Base-by-base conservation (phyloP, 805 yeast genomes). In the Naumovozyma baii region DNA sequence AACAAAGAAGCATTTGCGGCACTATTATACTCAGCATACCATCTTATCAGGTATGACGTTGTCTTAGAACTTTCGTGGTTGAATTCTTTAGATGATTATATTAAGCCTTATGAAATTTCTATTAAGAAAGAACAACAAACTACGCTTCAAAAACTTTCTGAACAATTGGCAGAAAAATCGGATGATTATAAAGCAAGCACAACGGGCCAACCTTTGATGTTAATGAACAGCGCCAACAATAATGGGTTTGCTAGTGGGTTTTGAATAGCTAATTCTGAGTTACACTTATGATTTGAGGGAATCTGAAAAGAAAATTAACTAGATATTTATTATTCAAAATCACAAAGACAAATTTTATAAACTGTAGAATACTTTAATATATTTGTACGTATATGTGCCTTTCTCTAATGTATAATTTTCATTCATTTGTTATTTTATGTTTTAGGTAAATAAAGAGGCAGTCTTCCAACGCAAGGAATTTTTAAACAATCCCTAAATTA, bases 1-100 rank as follows among this genome's bases (percentile, higher is more conserved):
- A 92, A 92, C 68, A 86, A 81, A 64, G 98, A 92, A 69, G 84
- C 95, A 54, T 83, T 86, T 59, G 82, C 87, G 54, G 96, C 95
- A 4, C 75, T 88, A 45, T 72, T 92, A 56, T 92, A 81, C 67
- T 69, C 85, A 4, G 84, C 94, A 55, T 92, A 92, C 62, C 83
- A 81, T 38, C 68, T 80, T 55, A 70, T 92, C 49, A 76, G 76
- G 39, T 78, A 76, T 49, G 98, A 92, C 56, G 79, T 80, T 54
- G 95, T 90, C 16, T 64, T 82, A 50, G 98, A 92, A 63, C 67
- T 87, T 49, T 73, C 94, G 26, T 92, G 99, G 98, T 70, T 94
- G 59, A 82, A 86, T 63, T 74, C 75, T 49, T 75, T 92, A 64
- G 75, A 67, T 47, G 90, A 88, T 61, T 85, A 80, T 67, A 80